Conservation (phyloP, 768 basidiomycete genomes). For the Termitomyces sp. region DNA sequence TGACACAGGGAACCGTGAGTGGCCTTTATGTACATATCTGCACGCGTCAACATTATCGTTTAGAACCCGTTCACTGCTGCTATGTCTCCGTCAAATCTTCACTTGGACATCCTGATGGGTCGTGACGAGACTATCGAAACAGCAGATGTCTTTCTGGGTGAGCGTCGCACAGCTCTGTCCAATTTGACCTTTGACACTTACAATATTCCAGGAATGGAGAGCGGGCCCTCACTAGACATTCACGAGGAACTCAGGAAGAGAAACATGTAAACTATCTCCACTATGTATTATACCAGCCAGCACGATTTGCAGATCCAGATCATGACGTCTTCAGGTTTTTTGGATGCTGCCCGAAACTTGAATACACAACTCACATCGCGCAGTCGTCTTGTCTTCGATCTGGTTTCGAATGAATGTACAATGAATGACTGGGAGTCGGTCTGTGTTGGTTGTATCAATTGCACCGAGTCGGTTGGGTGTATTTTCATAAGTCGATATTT, state of each 20-base stretch:
- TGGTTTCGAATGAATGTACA: not conserved
- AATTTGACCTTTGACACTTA: not conserved
- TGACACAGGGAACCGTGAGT: slow-evolving; percentile 56
- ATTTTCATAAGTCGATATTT: not conserved
- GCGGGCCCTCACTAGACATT: slow-evolving; percentile 46
- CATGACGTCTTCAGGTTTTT: not conserved
- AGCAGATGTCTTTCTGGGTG: slow-evolving; percentile 78
- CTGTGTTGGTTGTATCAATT: not conserved
- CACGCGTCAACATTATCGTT: not conserved
- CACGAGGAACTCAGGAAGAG: slow-evolving; percentile 70
- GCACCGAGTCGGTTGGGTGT: not conserved
- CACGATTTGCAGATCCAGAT: not conserved
- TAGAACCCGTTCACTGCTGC: slow-evolving; percentile 69
- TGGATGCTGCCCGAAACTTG: not conserved
- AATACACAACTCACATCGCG: not conserved
- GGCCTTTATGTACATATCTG: not conserved
- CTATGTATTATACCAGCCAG: slow-evolving; percentile 10
- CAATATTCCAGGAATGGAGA: slow-evolving; percentile 47
- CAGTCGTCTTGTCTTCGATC: not conserved
- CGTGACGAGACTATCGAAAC: slow-evolving; percentile 82
- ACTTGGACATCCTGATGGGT: slow-evolving; percentile 92
- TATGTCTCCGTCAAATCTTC: slow-evolving; percentile 69
- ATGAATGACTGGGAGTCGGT: too few relatives aligned
- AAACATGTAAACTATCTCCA: slow-evolving; percentile 34
- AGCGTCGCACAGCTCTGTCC: slow-evolving; percentile 16